Base-by-base conservation (phyloP, 106 monocot genomes). In the Posidonia australis region DNA sequence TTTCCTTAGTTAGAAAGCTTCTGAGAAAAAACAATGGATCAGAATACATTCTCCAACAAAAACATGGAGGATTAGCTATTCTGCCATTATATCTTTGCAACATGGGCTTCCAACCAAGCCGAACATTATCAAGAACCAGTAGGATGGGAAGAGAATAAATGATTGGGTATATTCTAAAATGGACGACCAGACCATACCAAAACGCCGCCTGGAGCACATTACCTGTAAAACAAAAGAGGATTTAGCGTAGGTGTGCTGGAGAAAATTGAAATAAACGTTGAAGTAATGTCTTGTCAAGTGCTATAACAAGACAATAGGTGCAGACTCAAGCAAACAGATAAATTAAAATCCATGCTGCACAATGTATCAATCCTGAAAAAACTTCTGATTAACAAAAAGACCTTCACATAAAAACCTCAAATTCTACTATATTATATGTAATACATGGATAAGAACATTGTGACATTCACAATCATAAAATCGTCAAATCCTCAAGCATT, bases 91-190 rank as follows among this genome's bases (percentile, higher is more conserved):
- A 44, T 1, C 30, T 62, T 43, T 62, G 61, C 47, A 86, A 75
- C 11, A 31, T 26, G 46, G 79, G 70, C 45, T 65, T 77, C 36
- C 55, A 41, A 65, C 70, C 36, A 66, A 25, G 45, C 57, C 68
- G 52, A 13, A 69, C 9, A 32, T 56, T 49, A 31, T 67, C 63
- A 10, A 96, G 76, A 62, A 81, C 70, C 48, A 87, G 49, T 17
- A 96, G 73, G 44, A 90, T 61, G 41, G 94, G 84, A 76, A 96
- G 67, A 10, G 84, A 41, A 73, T 96, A 96, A 45, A 96, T 82
- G 58, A 96, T 90, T 24, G 94, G 94, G 74, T 90, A 96, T 62
- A 96, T 86, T 46, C 94, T 77, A 67, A 96, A 90, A 72, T 93
- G 93, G 57, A 93, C 93, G 60, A 93, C 72, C 52, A 93, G 81